A percentile compares a stretch with the other conserved stretches of the same genome.
These are phyloP conservation scores for Saturnispora galanensis DNA, from an alignment of 805 yeast genomes.

Conservation along the genomic window DNA sequence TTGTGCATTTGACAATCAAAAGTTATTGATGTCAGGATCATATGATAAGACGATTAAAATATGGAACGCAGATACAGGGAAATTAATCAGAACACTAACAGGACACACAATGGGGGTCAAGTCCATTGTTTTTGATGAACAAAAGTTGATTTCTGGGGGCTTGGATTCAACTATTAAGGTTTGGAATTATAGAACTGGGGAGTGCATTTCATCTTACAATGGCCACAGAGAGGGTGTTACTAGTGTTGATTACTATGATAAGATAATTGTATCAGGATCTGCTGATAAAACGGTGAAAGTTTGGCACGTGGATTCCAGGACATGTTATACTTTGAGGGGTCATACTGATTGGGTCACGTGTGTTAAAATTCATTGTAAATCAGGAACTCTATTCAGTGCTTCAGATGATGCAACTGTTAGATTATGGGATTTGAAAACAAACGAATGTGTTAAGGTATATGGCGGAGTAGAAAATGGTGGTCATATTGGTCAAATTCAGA, in stretches of 20 bases:
- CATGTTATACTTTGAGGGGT: conserved; percentile 88
- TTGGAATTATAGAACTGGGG: conserved; percentile 94
- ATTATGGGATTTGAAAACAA: conserved; percentile 87
- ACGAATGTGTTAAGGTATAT: conserved; percentile 69
- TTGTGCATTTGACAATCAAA: conserved; percentile 71
- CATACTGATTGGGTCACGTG: conserved; percentile 89
- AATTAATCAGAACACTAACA: conserved; percentile 59
- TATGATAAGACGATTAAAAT: conserved; percentile 83
- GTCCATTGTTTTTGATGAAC: conserved; percentile 75
- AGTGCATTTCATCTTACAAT: conserved; percentile 84
- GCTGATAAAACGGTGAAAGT: conserved; percentile 89
- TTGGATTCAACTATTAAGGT: conserved; percentile 85
- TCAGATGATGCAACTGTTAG: conserved; percentile 87
- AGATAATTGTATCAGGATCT: conserved; percentile 83
- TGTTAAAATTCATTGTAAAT: conserved; percentile 74
- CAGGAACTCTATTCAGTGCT: conserved; percentile 74
- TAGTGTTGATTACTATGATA: conserved; percentile 70
- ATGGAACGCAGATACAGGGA: conserved; percentile 85
- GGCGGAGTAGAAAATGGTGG: conserved; percentile 68
- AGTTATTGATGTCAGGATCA: conserved; percentile 78
- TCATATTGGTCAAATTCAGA: conserved; percentile 90
- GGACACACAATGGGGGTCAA: conserved; percentile 91
- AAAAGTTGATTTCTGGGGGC: conserved; percentile 86
- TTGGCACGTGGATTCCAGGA: conserved; percentile 92
- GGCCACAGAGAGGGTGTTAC: conserved; percentile 86